Base-by-base conservation (phyloP, 768 basidiomycete species). In the Lactarius quietus region DNA sequence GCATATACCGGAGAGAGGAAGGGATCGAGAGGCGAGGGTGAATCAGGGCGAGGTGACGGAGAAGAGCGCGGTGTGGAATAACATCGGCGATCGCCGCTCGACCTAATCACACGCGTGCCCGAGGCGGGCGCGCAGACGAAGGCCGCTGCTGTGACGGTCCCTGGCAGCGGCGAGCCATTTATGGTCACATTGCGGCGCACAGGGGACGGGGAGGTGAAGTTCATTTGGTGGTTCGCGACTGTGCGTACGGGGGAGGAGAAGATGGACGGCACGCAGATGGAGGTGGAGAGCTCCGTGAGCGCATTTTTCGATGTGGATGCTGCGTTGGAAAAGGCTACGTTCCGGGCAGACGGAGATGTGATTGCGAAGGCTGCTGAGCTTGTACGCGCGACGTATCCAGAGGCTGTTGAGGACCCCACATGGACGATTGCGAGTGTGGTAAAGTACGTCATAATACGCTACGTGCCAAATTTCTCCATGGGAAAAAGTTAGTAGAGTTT, bases 31-130 rank as follows among this genome's bases (percentile, higher is more conserved):
- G n/a, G n/a, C n/a, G n/a, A n/a, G n/a, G n/a, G n/a, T n/a, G n/a
- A n/a, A n/a, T n/a, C n/a, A n/a, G n/a, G n/a, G n/a, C n/a, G n/a
- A n/a, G n/a, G n/a, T n/a, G n/a, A n/a, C n/a, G n/a, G n/a, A n/a
- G n/a, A n/a, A n/a, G n/a, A n/a, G n/a, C n/a, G n/a, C n/a, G n/a
- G n/a, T n/a, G n/a, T n/a, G n/a, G n/a, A n/a, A n/a, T n/a, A n/a
- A n/a, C n/a, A n/a, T n/a, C n/a, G n/a, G n/a, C n/a, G n/a, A n/a
- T n/a, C n/a, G n/a, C n/a, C 83, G 1, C 74, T 78, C 55, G 76
- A 74, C 54, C 81, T 87, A 78, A 71, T 75, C 55, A 87, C n/a
- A n/a, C n/a, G 85, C n/a, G 86, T 85, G 6, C 84, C 85, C 2
- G 66, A 70, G 23, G 76, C 82, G 0, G 80, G 82, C 53, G 59